Percentiles rank a stretch among this genome's conserved stretches.
Conservation (phyloP, 495 filamentous ascomycete species). For the Penicilliopsis zonata region DNA sequence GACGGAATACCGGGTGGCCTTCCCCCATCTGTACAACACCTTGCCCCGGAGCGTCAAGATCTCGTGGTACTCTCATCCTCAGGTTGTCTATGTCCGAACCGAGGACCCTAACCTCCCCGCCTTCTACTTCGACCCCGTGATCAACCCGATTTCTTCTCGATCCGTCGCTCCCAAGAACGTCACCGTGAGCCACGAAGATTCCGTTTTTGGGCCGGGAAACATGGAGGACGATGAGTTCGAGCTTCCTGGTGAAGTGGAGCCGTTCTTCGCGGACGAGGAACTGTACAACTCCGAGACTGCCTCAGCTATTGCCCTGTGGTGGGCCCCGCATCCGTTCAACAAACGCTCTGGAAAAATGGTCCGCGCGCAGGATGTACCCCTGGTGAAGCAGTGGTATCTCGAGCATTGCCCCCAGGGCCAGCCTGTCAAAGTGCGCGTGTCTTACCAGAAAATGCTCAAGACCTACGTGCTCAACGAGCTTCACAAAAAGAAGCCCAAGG, state of each 20-base stretch:
- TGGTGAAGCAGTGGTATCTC: constrained; percentile 98
- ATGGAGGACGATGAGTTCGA: constrained; percentile 84
- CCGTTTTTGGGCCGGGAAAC: constrained; percentile 78
- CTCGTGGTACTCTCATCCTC: constrained; percentile 88
- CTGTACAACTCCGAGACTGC: constrained; percentile 84
- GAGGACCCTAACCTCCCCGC: constrained; percentile 86
- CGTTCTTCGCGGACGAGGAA: constrained; percentile 84
- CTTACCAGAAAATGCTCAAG: constrained; percentile 97
- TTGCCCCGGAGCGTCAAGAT: constrained; percentile 89
- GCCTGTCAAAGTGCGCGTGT: constrained; percentile 96
- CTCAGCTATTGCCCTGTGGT: constrained; percentile 90
- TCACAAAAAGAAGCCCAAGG: constrained; percentile 88
- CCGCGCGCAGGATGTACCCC: constrained; percentile 87
- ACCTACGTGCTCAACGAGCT: constrained; percentile 93
- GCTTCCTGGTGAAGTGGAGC: constrained; percentile 67
- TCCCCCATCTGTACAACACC: constrained; percentile 92
- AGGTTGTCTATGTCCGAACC: constrained; percentile 78
- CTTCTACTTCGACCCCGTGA: constrained; percentile 95
- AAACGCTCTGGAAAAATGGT: constrained; percentile 96
- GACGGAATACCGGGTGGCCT: constrained; percentile 91
- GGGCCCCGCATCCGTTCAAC: constrained; percentile 96
- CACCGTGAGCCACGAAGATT: constrained; percentile 85
- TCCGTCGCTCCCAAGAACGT: constrained; percentile 93
- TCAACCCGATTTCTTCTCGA: constrained; percentile 94
- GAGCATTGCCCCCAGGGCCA: constrained; percentile 89